These are phyloP conservation scores for Neonectria sp. DNA, from an alignment of 2,329 filamentous ascomycete species.

Conservation along the genomic window DNA sequence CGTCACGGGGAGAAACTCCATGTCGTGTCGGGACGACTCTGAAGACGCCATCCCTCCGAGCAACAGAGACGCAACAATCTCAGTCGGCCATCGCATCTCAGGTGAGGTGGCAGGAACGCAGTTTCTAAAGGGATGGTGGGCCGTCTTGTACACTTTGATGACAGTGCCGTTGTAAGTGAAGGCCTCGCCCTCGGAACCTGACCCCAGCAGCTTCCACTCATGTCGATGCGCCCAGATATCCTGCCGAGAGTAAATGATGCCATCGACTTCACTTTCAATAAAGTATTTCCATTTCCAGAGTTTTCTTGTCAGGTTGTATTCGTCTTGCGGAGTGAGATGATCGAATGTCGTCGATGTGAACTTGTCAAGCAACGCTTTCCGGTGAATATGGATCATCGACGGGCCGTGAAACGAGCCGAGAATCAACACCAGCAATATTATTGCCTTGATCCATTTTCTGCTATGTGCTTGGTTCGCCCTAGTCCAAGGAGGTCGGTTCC, in stretches of 20 bases:
- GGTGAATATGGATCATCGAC: conserved; percentile 14
- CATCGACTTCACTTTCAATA: not conserved
- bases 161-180: conserved; percentile 48
- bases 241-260: conserved; percentile 28
- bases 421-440: conserved; percentile 13
- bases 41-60: conserved; percentile 44
- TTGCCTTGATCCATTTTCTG: conserved; percentile 17
- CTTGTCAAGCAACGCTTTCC: conserved; percentile 38
- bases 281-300: conserved; percentile 35
- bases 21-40: conserved; percentile 14
- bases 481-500: conserved; percentile 20
- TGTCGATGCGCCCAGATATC: conserved; percentile 37
- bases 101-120: conserved; percentile 41
- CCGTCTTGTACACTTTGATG: conserved; percentile 50
- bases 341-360: conserved; percentile 41
- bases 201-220: conserved; percentile 49
- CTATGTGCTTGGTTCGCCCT: conserved; percentile 19
- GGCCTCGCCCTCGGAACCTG: conserved; percentile 50
- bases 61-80: conserved; percentile 50
- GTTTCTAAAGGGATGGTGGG: conserved; percentile 50
- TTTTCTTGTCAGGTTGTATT: conserved; percentile 12
- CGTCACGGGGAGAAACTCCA: conserved; percentile 47
- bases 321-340: conserved; percentile 20
- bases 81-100: conserved; percentile 49
- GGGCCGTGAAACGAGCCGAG: conserved; percentile 30